Base-by-base conservation (phyloP, 768 basidiomycete genomes). In the Coprinopsis sp. region DNA sequence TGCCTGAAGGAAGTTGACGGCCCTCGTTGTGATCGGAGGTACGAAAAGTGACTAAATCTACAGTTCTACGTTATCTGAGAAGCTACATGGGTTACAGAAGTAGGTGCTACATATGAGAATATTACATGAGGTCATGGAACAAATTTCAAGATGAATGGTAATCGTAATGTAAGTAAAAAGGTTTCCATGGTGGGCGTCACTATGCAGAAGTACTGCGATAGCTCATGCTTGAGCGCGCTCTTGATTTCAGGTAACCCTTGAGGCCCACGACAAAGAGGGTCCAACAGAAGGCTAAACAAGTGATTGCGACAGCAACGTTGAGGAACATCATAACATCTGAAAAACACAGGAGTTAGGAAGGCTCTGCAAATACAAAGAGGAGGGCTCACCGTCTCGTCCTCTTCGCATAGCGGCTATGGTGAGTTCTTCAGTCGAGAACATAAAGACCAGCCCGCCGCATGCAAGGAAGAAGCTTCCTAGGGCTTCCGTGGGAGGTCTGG, bases 401-500 rank as follows among this genome's bases (percentile, higher is more conserved):
- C 82, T 73, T 47, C 94, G 75, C 92, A 97, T 96, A 14, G 93
- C 92, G 11, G 89, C 87, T 51, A 89, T 78, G 3, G 89, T 88
- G 18, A 97, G 62, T 57, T 95, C 91, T 66, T 97, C 93, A 6
- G 85, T 86, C 28, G 87, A 91, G 49, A 92, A 78, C 63, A 94
- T 89, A 67, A 97, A 97, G 40, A 83, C 76, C 47, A 97, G 62
- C 8, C 95, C 95, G 37, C 94, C 94, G 45, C 84, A 85, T 6
- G 92, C 79, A 40, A 94, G 72, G 67, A 87, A 87, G 66, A 97
- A 89, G 49, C 88, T 79, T 13, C 85, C 89, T 31, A 98, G 66
- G 4, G 86, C 86, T 69, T 98, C 95, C 0, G 94, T 94, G 0
- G 94, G 95, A 4, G 95, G 95, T 7, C 93, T 81, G 12, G 88